Conservation (phyloP, 1,284 basidiomycete species). For the Gomphus sp. region DNA sequence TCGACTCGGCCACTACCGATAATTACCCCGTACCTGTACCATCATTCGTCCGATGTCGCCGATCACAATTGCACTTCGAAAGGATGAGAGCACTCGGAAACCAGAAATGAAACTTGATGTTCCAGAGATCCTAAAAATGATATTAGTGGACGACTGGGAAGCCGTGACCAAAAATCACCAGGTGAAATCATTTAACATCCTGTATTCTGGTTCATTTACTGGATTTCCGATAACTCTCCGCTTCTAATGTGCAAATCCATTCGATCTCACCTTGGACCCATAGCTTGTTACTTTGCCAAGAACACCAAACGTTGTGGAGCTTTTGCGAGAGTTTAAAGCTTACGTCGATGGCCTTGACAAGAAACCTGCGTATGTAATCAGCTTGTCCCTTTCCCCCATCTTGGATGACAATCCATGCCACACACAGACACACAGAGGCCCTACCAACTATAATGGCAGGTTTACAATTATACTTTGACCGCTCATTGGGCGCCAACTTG, state of each 20-base stretch:
- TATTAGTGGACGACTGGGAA: slow-evolving; percentile 98
- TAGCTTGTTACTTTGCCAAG: slow-evolving; percentile 85
- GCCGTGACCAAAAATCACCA: slow-evolving; percentile 91
- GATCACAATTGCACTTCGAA: neutral
- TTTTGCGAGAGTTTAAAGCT: slow-evolving; percentile 74
- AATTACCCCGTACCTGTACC: no score
- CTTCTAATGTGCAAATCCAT: no score
- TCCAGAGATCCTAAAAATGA: slow-evolving; percentile 82
- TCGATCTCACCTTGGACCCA: neutral
- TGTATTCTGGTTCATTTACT: neutral
- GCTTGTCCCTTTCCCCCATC: neutral
- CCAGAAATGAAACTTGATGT: slow-evolving; percentile 89
- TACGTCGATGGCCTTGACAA: slow-evolving; percentile 46
- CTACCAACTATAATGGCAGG: slow-evolving; percentile 82
- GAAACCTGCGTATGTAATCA: slow-evolving; percentile 34
- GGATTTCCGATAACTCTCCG: no score
- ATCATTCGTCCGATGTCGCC: neutral
- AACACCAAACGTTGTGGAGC: slow-evolving; percentile 68
- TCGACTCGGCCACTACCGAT: neutral
- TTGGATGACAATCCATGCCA: neutral
- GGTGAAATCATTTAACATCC: slow-evolving; percentile 30
- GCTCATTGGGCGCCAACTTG: slow-evolving; percentile 82
- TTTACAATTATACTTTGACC: slow-evolving; percentile 91
- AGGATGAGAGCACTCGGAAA: slow-evolving; percentile 61
- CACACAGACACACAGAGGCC: slow-evolving; percentile 41